phyloP scores from a whole-genome alignment of 2,329 filamentous ascomycete genomes.

The Xylaria digitata region DNA sequence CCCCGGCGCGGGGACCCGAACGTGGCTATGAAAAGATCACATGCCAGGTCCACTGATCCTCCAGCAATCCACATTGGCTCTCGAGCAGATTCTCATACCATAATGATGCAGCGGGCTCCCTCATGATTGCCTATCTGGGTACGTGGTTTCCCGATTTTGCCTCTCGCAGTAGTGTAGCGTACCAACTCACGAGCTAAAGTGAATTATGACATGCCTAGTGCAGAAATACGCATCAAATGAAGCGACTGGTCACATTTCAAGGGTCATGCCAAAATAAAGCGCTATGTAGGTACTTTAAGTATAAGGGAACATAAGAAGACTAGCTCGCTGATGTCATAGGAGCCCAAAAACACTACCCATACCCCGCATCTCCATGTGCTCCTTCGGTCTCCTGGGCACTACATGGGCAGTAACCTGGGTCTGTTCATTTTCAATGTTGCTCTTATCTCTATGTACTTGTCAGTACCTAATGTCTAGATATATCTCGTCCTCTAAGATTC shows the following conservation, averaged over 20 bases:
- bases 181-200: background rate
- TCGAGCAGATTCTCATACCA: background rate
- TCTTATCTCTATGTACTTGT: background rate
- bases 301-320: background rate
- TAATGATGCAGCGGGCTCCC: background rate
- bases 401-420: background rate
- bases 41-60: conserved; percentile 18
- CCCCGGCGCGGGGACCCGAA: background rate
- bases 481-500: too few species aligned
- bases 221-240: background rate
- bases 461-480: background rate
- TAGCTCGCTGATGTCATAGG: background rate
- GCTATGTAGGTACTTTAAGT: too few species aligned
- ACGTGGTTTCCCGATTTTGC: background rate
- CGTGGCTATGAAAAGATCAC: conserved; percentile 5
- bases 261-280: too few species aligned
- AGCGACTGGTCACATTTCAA: background rate
- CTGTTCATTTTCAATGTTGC: background rate
- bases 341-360: background rate
- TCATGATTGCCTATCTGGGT: background rate
- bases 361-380: background rate
- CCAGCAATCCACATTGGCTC: background rate
- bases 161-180: background rate
- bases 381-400: background rate
- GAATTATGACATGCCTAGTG: background rate